Percentiles rank a stretch among this genome's conserved stretches.
Conservation (phyloP, 305 asterid species). For the Plantago lanceolata region DNA sequence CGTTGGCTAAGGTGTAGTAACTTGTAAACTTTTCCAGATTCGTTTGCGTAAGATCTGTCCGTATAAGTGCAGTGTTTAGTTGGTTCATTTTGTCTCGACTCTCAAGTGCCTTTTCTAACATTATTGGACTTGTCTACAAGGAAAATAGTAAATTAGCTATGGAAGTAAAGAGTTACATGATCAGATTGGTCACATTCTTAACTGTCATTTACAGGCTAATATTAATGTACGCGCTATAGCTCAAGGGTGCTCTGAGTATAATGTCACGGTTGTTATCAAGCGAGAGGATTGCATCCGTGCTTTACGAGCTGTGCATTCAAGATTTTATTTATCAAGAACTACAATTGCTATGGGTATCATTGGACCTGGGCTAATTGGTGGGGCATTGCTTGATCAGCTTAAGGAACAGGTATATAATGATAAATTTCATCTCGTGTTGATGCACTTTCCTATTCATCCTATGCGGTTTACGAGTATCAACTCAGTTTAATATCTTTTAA, state of each 20-base stretch:
- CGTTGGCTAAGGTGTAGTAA: slow-evolving; percentile 82
- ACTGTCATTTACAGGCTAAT: slow-evolving; percentile 64
- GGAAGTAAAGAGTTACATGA: background rate
- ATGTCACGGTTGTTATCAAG: slow-evolving; percentile 81
- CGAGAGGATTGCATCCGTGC: slow-evolving; percentile 92
- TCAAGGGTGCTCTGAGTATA: slow-evolving; percentile 97
- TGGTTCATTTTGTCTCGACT: background rate
- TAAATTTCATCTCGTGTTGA: slow-evolving; percentile 2
- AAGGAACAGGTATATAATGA: slow-evolving; percentile 71
- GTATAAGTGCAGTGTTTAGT: too few relatives aligned
- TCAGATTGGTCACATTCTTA: slow-evolving; percentile 19
- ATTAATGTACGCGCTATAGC: slow-evolving; percentile 94
- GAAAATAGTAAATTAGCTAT: background rate
- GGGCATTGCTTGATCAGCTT: slow-evolving; percentile 90
- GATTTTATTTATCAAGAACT: slow-evolving; percentile 87
- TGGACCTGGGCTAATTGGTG: slow-evolving; percentile 97
- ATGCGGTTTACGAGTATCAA: too few relatives aligned
- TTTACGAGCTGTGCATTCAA: slow-evolving; percentile 90
- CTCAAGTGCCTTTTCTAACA: background rate
- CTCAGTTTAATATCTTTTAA: too few relatives aligned
- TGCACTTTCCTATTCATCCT: background rate
- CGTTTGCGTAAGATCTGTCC: background rate
- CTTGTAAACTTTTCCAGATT: slow-evolving; percentile 4
- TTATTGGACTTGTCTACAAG: background rate
- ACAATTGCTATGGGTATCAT: slow-evolving; percentile 88